Conservation (phyloP, 2,329 filamentous ascomycete genomes). For the Aspergillus fischeri region DNA sequence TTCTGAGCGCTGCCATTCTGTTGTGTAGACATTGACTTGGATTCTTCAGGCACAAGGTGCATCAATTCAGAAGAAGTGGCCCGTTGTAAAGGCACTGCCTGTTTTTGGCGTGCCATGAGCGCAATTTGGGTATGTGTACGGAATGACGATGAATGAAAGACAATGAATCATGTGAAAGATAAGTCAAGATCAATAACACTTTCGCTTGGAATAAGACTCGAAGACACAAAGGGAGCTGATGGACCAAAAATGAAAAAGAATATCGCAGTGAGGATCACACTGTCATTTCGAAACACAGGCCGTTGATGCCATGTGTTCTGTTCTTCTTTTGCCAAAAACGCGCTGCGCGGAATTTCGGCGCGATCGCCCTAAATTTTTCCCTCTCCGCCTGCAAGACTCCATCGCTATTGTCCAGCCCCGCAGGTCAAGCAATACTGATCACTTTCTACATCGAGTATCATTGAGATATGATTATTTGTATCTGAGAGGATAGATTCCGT, state of each 20-base stretch:
- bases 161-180: neutral
- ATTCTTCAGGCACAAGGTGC: conserved; percentile 30
- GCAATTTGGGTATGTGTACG: neutral
- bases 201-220: neutral
- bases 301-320: conserved; percentile 37
- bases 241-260: conserved; percentile 5
- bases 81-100: conserved; percentile 61
- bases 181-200: neutral
- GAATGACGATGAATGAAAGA: neutral
- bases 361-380: conserved; percentile 9
- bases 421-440: neutral
- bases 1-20: conserved; percentile 29
- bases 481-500: neutral
- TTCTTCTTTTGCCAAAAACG: conserved; percentile 2
- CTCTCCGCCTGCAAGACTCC: neutral
- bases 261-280: neutral
- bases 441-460: neutral
- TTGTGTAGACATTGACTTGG: conserved; percentile 23
- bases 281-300: neutral
- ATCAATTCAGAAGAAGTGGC: conserved; percentile 65
- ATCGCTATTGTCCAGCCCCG: neutral
- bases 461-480: neutral
- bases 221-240: conserved; percentile 6
- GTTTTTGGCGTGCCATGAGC: conserved; percentile 68
- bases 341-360: conserved; percentile 6